Percentiles rank a stretch among this genome's conserved stretches.
Evolutionary conservation across 331 rosid genomes (phyloP).

Genomic region (Acacia concinna): DNA sequence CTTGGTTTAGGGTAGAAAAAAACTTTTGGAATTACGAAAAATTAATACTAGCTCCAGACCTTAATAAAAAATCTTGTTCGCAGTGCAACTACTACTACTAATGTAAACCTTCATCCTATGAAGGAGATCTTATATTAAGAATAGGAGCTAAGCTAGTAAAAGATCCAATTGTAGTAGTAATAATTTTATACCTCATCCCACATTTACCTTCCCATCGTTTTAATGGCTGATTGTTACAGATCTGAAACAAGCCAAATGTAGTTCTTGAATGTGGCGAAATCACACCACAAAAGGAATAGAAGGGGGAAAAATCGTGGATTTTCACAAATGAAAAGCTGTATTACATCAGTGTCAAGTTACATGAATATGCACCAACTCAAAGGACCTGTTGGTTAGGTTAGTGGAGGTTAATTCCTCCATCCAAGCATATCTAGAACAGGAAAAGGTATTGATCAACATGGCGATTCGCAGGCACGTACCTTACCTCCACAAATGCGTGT

Average conservation of each 20-base stretch:
- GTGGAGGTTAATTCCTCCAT: conserved; percentile 12
- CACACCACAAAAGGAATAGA: not conserved
- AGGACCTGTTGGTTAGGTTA: conserved; percentile 19
- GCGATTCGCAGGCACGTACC: conserved; percentile 19
- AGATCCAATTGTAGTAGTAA: too few relatives aligned
- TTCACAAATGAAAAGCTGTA: conserved; percentile 18
- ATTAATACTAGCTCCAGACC: not conserved
- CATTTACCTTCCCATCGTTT: not conserved
- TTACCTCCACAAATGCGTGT: conserved; percentile 25
- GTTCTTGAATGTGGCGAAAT: not conserved
- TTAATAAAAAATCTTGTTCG: too few relatives aligned
- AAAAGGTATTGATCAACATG: conserved; percentile 10
- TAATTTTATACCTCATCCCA: too few relatives aligned
- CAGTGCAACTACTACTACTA: too few relatives aligned
- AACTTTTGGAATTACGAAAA: not conserved
- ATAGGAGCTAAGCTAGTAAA: too few relatives aligned
- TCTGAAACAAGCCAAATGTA: not conserved
- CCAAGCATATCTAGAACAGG: conserved; percentile 34
- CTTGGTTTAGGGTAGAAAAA: too few relatives aligned
- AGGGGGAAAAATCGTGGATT: not conserved
- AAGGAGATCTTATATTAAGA: too few relatives aligned
- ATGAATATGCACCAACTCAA: conserved; percentile 20
- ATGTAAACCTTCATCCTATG: fast-evolving
- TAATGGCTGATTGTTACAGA: not conserved
- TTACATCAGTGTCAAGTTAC: conserved; percentile 7